Evolutionary conservation across 2,329 filamentous ascomycete species (phyloP), one percentile per base, ranked within the genome.

Genomic region (Nigrograna mackinnonii): DNA sequence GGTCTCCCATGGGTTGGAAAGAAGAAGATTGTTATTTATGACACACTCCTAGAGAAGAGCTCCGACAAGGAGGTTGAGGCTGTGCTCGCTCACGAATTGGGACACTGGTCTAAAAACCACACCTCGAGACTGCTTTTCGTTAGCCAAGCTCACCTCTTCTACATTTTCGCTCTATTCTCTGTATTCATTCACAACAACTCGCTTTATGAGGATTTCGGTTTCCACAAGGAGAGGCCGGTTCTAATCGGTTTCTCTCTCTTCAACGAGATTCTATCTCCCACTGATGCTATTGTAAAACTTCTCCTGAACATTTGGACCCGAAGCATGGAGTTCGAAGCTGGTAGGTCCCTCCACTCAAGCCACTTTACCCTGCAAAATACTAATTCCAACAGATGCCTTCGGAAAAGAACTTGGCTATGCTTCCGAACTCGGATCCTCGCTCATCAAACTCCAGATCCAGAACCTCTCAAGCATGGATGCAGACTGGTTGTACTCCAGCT

Each of bases 11-110:
- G 92, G 91, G 63, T 67, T 31, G 63, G 63, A 34, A 96, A 96
- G 82, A 97, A 97, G 82, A 95, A 97, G 77, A 99, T 99, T 76
- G 94, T 99, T 62, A 95, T 99, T 65, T 99, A 96, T 68, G 94
- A 99, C 67, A 99, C 95, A 4, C 75, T 99, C 50, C 91, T 99
- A 50, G 92, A 96, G 72, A 96, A 97, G 82, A 94, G 87, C 68
- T 84, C 91, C 49, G 85, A 88, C 4, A 81, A 94, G 63, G 94
- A 99, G 71, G 91, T 99, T 30, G 89, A 96, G 45, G 92, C 94
- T 53, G 91, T 99, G 39, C 77, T 99, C 40, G 91, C 90, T 24
- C 94, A 99, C 68, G 94, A 99, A 72, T 82, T 99, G 35, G 94
- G 94, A 38, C 94, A 99, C 76, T 99, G 94, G 94, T 92, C 87